A percentile compares a stretch with the other conserved stretches of the same genome.
These are phyloP conservation scores for Tulasnella sp. DNA, from an alignment of 768 basidiomycete species.

Conservation along the genomic window DNA sequence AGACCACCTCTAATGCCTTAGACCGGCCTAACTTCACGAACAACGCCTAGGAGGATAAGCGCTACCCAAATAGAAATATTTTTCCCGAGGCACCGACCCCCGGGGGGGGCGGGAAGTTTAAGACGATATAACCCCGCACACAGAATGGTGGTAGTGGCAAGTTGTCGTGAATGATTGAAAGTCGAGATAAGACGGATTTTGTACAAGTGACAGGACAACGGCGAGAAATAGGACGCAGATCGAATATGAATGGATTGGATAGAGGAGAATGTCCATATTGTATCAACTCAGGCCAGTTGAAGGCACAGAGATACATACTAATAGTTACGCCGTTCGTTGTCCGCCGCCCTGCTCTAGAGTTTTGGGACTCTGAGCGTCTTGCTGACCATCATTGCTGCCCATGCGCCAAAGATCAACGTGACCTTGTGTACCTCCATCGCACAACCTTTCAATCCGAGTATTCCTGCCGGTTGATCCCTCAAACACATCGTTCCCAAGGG, in stretches of 20 bases:
- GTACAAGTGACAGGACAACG: too few relatives aligned
- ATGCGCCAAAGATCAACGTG: constrained; percentile 63
- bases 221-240: neutral
- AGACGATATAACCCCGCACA: too few relatives aligned
- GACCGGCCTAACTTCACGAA: too few relatives aligned
- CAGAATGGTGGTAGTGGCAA: too few relatives aligned
- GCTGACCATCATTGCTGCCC: constrained; percentile 97
- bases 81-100: too few relatives aligned
- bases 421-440: constrained; percentile 62
- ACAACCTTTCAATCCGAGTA: constrained; percentile 28
- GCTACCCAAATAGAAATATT: too few relatives aligned
- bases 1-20: too few relatives aligned
- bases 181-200: too few relatives aligned
- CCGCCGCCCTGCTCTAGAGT: constrained; percentile 28
- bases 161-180: too few relatives aligned
- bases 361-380: constrained; percentile 89
- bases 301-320: neutral
- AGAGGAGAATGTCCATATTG: neutral
- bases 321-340: neutral
- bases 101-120: too few relatives aligned
- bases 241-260: neutral
- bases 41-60: too few relatives aligned
- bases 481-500: constrained; percentile 63
- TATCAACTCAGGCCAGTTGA: neutral
- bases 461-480: constrained; percentile 59